Evolutionary conservation across 139 green algal genomes (phyloP), one percentile per base, ranked within the genome.

Genomic region (Picochlorum sp.): DNA sequence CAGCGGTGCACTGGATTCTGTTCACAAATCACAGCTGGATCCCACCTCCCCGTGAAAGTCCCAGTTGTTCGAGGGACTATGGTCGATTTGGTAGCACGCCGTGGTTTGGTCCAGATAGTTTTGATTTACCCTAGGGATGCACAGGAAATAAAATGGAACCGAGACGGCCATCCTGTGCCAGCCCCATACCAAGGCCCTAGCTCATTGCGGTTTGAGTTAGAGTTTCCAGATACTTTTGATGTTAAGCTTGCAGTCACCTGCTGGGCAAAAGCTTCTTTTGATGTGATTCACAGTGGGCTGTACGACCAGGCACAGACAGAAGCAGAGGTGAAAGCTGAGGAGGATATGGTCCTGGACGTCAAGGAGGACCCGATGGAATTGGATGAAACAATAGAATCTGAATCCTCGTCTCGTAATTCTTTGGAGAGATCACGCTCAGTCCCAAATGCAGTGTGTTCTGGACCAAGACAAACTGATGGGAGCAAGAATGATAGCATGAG

Each of bases 51-150:
- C 10, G 72, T 85, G 38, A 74, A 79, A 64, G 75, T 70, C 15
- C 69, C 78, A 13, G 64, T 87, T n/a, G 78, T 87, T 67, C 76
- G 82, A 8, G 80, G 80, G 64, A 83, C 69, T 21, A 63, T 87
- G 13, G 59, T 87, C 20, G 80, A 87, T 60, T 49, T 87, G 20
- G 44, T 77, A 20, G 78, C 77, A 37, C 37, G 62, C 15, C 38
- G 75, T 9, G 75, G 77, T 10, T 65, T 63, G 26, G 23, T 84
- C 14, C 70, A 84, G 68, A 69, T 84, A 20, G 20, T 83, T 38
- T 57, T 83, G 45, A 37, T 56, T 8, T 83, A 83, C 60, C 71
- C 76, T 16, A 24, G 52, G 0, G 75, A 77, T 45, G 77, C 71
- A 45, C 72, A 80, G 49, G 77, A 84, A 59, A 67, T 84, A 16